Evolutionary conservation across 1,139 yeast species (phyloP), one percentile per base, ranked within the genome.

Genomic region (Barnettozyma hawaiiensis): DNA sequence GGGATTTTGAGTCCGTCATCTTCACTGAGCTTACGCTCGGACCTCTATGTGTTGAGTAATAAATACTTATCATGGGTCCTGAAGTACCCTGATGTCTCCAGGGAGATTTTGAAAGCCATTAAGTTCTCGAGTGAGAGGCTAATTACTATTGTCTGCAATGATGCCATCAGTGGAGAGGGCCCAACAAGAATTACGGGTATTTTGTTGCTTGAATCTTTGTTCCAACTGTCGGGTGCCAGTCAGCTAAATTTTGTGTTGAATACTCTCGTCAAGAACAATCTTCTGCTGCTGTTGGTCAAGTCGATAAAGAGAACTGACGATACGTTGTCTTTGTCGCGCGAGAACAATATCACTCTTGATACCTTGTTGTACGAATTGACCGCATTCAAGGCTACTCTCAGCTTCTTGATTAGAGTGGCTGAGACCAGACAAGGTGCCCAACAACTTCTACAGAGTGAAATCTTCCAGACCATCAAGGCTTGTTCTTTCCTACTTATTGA

Each of bases 121-220:
- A 71, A 76, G 41, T 66, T 81, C 8, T 67, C 79, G 15, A 89
- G 83, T 46, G 79, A 75, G 35, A 73, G 75, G 49, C 65, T 86
- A 48, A 67, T 87, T 31, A 82, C 78, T 29, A 71, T 75, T 2
- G 70, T 87, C 27, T 80, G 87, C 55, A 79, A 78, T 48, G 97
- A 92, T 63, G 82, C 94, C 0, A 74, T 86, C 14, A 72, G 78
- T 45, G 89, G 94, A 2, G 95, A 85, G 52, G 94, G 94, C 0
- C 67, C 83, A 0, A 75, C 84, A 3, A 73, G 95, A 51, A 72
- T 89, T n/a, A 81, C 92, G 0, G 82, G 96, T 1, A 67, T 89
- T 14, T 62, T 87, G 18, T 66, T 90, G 14, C 63, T 92, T 49
- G 95, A 87, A 52, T 76, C 83, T 2, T 63, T 89, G 41, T 71